These are phyloP conservation scores for Saccharomyces pastorianus DNA, from an alignment of 1,139 yeast species.

Conservation along the genomic window DNA sequence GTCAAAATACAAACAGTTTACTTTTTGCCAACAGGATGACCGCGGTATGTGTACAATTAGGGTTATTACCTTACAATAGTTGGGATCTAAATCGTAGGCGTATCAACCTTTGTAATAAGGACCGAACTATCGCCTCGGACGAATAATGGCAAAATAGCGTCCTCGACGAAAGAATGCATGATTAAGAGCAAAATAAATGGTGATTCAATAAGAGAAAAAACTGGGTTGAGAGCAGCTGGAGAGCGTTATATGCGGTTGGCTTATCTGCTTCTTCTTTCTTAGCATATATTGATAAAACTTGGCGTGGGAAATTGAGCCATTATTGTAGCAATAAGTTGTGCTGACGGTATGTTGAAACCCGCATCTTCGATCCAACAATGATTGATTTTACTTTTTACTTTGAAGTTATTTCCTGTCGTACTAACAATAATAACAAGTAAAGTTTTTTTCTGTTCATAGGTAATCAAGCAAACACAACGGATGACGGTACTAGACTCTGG, in stretches of 20 bases:
- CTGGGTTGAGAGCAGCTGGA: neutral
- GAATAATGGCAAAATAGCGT: neutral
- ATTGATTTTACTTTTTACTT: neutral
- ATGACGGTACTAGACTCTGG: constrained; percentile 1
- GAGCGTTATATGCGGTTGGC: neutral
- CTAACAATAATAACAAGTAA: neutral
- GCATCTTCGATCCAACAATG: neutral
- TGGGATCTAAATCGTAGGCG: too few species aligned
- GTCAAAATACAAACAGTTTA: neutral
- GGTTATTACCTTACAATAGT: neutral
- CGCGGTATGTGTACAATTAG: neutral
- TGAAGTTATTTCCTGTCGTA: neutral
- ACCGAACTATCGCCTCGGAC: neutral
- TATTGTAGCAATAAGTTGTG: neutral
- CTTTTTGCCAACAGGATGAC: neutral
- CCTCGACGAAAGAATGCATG: neutral
- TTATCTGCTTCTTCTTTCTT: neutral
- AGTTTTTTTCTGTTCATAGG: neutral
- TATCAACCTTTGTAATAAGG: neutral
- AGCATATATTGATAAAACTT: neutral
- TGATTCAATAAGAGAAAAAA: neutral
- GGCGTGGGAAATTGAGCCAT: neutral
- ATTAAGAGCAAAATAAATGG: neutral
- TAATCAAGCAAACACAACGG: neutral
- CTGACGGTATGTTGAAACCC: neutral